Base-by-base conservation (phyloP, 371 early-diverging fungal species). In the Gilbertella persicaria region DNA sequence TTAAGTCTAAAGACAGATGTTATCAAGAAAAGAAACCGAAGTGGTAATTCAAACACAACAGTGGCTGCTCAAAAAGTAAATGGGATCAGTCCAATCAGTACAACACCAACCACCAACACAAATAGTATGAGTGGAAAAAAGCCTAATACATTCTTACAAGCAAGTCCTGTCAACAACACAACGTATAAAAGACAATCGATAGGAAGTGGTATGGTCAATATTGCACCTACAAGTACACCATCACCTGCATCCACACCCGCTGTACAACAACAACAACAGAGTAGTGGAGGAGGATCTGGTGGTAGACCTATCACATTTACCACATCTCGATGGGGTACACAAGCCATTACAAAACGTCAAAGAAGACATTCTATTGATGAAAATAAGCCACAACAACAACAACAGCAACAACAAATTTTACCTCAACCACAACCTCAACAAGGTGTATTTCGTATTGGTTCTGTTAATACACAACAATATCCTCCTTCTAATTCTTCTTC, bases 11-110 rank as follows among this genome's bases (percentile, higher is more conserved):
- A 91, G 67, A 88, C 90, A 0, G 87, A 89, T 60, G 84, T 92
- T 12, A 93, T 94, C 60, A 86, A 90, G 59, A 94, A 92, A 66
- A 84, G 94, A 36, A 89, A 90, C 67, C 85, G 90, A 38, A 68
- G 57, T 33, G 51, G 62, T 12, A 50, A 30, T 38, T 23, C 33
- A 4, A 35, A 16, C 19, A 33, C 19, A 30, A 21, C 50, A 23
- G 39, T 19, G 17, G 45, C 30, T 21, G 6, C 20, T 39, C 36
- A 36, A n/a, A 50, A 52, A 13, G 6, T 26, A 2, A 30, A 17
- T 36, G n/a, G 19, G 12, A 47, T 17, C 21, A 47, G 13, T 6
- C 33, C 21, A 23, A 33, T 47, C 4, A 38, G 8, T 26, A 49
- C 21, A 23, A 20, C 14, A 7, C 4, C 42, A 42, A 42, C 14